phyloP scores from a whole-genome alignment of 148 eudicot genomes.

The Cornus florida region DNA sequence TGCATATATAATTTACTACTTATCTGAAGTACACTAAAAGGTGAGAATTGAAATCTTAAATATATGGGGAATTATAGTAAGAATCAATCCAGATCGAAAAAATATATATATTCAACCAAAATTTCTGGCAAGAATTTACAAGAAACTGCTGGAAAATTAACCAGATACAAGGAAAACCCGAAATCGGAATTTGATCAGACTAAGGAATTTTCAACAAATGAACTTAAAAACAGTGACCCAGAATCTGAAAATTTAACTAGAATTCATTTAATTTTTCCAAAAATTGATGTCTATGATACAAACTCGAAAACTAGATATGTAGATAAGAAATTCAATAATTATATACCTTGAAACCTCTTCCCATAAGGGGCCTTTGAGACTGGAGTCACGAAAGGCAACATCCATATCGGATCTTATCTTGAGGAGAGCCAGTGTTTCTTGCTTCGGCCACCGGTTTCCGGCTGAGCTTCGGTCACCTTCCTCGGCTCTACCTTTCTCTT shows the following conservation, averaged over 20 bases:
- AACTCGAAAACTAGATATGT: neutral
- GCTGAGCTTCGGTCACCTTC: slow-evolving; percentile 42
- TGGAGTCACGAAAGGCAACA: slow-evolving; percentile 81
- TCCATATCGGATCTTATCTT: slow-evolving; percentile 93
- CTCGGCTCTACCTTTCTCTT: slow-evolving; percentile 22
- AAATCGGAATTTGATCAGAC: slow-evolving; percentile 8
- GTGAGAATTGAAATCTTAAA: neutral
- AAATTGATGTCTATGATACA: slow-evolving; percentile 1
- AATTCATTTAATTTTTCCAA: neutral
- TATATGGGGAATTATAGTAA: neutral
- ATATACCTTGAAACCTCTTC: slow-evolving; percentile 88
- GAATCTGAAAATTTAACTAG: neutral
- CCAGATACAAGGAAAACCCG: slow-evolving; percentile 5
- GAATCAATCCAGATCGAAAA: neutral
- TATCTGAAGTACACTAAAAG: neutral
- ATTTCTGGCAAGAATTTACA: slow-evolving; percentile 29
- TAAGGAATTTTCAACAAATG: slow-evolving; percentile 20
- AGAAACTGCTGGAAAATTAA: slow-evolving; percentile 23
- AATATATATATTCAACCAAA: neutral
- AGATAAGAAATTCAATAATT: neutral
- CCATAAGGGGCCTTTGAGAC: slow-evolving; percentile 95
- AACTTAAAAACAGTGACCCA: neutral
- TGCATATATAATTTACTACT: neutral
- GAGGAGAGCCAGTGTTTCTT: slow-evolving; percentile 78
- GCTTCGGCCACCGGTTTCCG: slow-evolving; percentile 95